phyloP scores from a whole-genome alignment of 1,139 yeast species.

The Diutina catenulata region DNA sequence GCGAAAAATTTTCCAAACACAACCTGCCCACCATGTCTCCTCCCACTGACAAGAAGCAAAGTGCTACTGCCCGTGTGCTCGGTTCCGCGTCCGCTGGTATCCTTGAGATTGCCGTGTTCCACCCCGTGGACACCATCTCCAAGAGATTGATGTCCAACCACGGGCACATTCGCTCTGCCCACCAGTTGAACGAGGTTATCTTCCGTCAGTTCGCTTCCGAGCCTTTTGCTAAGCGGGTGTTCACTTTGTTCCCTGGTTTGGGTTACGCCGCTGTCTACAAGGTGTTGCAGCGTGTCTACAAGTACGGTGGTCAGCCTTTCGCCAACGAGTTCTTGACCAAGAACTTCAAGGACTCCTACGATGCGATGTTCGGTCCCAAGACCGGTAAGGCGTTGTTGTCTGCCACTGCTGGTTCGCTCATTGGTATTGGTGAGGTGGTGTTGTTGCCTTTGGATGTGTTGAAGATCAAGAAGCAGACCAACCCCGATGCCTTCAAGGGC shows the following conservation, averaged over 20 bases:
- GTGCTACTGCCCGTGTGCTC: constrained; percentile 79
- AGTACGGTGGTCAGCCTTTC: constrained; percentile 98
- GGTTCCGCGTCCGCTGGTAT: constrained; percentile 98
- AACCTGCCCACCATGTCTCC: constrained; percentile 27
- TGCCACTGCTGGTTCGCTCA: constrained; percentile 94
- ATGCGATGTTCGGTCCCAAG: constrained; percentile 74
- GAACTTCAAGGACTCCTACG: constrained; percentile 63
- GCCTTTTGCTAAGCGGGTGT: constrained; percentile 55
- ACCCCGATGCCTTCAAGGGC: constrained; percentile 96
- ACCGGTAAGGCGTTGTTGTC: constrained; percentile 94
- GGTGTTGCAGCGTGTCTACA: constrained; percentile 93
- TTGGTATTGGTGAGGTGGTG: constrained; percentile 97
- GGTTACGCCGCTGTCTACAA: constrained; percentile 98
- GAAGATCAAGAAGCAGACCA: constrained; percentile 97
- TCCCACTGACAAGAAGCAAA: constrained; percentile 66
- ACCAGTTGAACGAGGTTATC: constrained; percentile 72
- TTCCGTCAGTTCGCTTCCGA: constrained; percentile 75
- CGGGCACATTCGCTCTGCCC: constrained; percentile 48
- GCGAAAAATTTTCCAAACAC: background rate
- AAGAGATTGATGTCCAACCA: constrained; percentile 96
- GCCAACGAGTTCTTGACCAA: constrained; percentile 84
- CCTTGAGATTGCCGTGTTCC: constrained; percentile 92
- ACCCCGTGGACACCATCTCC: constrained; percentile 97
- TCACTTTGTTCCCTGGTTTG: constrained; percentile 91
- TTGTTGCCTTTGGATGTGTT: constrained; percentile 90